Evolutionary conservation across 495 filamentous ascomycete genomes (phyloP).

Genomic region (Jackrogersella minutella): DNA sequence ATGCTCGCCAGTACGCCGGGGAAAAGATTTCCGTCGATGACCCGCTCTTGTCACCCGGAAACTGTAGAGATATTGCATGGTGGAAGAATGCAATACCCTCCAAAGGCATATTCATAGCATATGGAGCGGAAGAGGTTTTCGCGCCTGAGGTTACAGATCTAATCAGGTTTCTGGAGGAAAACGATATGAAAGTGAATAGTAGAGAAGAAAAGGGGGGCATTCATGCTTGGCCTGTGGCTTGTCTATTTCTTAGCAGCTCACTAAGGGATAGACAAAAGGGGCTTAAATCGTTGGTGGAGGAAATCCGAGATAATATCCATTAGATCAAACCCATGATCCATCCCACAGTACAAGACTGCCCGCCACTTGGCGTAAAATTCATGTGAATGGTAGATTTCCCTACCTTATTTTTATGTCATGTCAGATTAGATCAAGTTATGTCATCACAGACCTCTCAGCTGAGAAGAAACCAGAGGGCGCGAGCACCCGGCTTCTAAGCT

Average conservation of each 20-base stretch:
- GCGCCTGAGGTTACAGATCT: constrained; percentile 67
- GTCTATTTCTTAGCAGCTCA: constrained; percentile 68
- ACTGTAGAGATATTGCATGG: constrained; percentile 66
- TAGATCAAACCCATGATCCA: constrained; percentile 9
- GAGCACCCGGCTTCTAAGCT: constrained; percentile 53
- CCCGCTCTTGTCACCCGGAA: constrained; percentile 70
- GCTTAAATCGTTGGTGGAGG: constrained; percentile 61
- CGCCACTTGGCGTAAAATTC: constrained; percentile 15
- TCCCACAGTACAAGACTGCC: constrained; percentile 2
- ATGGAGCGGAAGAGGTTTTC: constrained; percentile 76
- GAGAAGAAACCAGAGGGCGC: constrained; percentile 57
- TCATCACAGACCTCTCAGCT: constrained; percentile 58
- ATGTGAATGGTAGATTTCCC: constrained; percentile 19
- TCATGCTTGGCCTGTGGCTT: constrained; percentile 82
- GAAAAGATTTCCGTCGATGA: constrained; percentile 55
- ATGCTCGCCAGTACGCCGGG: constrained; percentile 71
- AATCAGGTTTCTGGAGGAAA: constrained; percentile 55
- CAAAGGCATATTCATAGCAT: constrained; percentile 68
- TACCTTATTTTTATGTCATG: constrained; percentile 34
- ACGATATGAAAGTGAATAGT: constrained; percentile 56
- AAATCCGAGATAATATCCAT: constrained; percentile 52
- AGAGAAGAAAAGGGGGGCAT: constrained; percentile 67
- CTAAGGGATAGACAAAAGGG: constrained; percentile 64
- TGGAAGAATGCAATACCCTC: constrained; percentile 69
- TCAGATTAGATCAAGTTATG: constrained; percentile 67